Percentiles rank a stretch among this genome's conserved stretches.
These are phyloP conservation scores for Lactifluus subvellereus DNA, from an alignment of 768 basidiomycete species.

Conservation along the genomic window DNA sequence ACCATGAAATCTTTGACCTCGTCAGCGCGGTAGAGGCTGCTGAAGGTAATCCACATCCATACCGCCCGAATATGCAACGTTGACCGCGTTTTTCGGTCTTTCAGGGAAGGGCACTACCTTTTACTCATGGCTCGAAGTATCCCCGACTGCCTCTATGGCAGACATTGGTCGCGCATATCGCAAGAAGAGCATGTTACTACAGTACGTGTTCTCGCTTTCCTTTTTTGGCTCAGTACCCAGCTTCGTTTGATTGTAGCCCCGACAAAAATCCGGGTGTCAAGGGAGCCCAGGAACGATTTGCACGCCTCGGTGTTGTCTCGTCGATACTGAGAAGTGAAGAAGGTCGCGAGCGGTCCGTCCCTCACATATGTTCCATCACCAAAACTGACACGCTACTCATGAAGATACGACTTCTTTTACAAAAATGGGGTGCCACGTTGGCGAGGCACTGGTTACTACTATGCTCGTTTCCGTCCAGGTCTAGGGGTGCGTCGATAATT, in stretches of 20 bases:
- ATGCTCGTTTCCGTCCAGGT: constrained; percentile 92
- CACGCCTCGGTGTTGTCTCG: constrained; percentile 82
- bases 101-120: constrained; percentile 86
- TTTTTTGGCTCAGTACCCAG: not conserved
- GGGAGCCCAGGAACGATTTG: constrained; percentile 81
- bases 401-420: constrained; percentile 88
- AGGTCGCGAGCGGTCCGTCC: constrained; percentile 63
- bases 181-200: constrained; percentile 82
- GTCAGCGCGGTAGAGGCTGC: constrained; percentile 72
- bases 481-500: constrained; percentile 47
- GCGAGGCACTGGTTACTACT: constrained; percentile 96
- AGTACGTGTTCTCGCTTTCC: constrained; percentile 48
- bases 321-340: constrained; percentile 75
- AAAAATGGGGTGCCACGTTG: constrained; percentile 97
- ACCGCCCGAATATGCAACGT: not conserved
- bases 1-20: constrained; percentile 95
- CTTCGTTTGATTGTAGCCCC: constrained; percentile 47
- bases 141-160: constrained; percentile 60
- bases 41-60: constrained; percentile 50
- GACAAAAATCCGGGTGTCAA: constrained; percentile 91
- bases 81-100: not conserved
- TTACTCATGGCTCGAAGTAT: constrained; percentile 88
- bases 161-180: constrained; percentile 90
- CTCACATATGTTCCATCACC: constrained; percentile 1
- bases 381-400: constrained; percentile 1